Evolutionary conservation across 2,329 filamentous ascomycete genomes (phyloP), one percentile per base, ranked within the genome.

Genomic region (Aspergillus brasiliensis): DNA sequence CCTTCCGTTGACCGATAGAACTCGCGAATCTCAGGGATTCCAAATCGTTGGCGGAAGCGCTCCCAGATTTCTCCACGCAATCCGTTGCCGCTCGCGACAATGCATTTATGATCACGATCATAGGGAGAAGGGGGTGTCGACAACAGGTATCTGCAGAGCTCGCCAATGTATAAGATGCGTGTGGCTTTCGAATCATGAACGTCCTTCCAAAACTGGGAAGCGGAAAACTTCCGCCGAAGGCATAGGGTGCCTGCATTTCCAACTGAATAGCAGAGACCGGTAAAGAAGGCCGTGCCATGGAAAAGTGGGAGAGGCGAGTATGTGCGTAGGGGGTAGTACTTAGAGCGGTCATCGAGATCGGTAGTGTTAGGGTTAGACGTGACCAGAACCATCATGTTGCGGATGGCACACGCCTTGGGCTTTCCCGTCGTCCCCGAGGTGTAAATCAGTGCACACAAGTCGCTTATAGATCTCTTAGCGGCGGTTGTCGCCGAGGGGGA

Each of bases 1-100:
- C 80, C 80, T 57, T 82, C 80, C 0, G 80, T 82, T 3, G 78
- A 79, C 3, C 79, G 72, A 60, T 82, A 82, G 61, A 82, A 81
- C 60, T 82, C 80, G 7, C 79, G 73, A 42, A 82, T 77, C 65
- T 82, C 80, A 2, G 74, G 72, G 1, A 82, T 73, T 0, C 68
- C 71, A 62, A 81, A 82, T 2, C 79, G 71, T 19, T 73, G 62
- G 34, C 74, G 75, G 69, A 82, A 82, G 37, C 72, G 76, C 49
- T 80, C 75, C 81, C 81, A 83, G 46, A 82, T 80, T 55, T 83
- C 81, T 0, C 70, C 74, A 1, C 79, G 74, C 8, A 83, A 65
- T 0, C 81, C 81, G 53, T 83, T 83, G 0, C 81, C 81, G n/a
- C 67, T 66, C 3, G 78, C 80, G 1, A 79, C 74, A 21, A 78